phyloP scores from a whole-genome alignment of 768 basidiomycete species.

The Termitomyces sp. region DNA sequence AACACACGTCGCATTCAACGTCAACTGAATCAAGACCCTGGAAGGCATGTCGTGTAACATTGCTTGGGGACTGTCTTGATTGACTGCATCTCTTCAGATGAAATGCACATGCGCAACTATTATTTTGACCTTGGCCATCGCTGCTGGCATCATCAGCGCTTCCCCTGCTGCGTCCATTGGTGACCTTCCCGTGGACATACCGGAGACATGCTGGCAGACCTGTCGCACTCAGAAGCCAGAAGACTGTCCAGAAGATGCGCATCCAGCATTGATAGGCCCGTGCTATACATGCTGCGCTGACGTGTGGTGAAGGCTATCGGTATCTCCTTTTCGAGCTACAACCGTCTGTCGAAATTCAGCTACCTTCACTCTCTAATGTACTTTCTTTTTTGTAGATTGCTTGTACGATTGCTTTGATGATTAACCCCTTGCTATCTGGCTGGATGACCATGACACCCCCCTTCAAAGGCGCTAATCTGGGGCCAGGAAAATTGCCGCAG shows the following conservation, averaged over 20 bases:
- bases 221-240: neutral
- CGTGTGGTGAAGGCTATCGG: neutral
- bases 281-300: neutral
- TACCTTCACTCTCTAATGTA: neutral
- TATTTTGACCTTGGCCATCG: neutral
- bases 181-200: neutral
- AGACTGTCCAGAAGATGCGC: neutral
- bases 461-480: neutral
- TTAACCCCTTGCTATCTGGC: too few relatives aligned
- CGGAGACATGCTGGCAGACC: neutral
- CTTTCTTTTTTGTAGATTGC: neutral
- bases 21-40: neutral
- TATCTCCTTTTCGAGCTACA: too few relatives aligned
- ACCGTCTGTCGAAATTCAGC: too few relatives aligned
- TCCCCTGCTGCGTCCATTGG: neutral
- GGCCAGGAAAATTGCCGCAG: neutral
- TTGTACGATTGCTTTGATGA: neutral
- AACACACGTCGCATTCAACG: neutral
- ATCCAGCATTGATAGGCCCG: neutral
- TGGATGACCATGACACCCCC: neutral
- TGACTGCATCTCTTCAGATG: neutral
- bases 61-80: neutral
- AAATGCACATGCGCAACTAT: neutral
- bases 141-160: neutral
- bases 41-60: neutral